These are phyloP conservation scores for Tuber borchii DNA, from an alignment of 495 filamentous ascomycete species.

Conservation along the genomic window DNA sequence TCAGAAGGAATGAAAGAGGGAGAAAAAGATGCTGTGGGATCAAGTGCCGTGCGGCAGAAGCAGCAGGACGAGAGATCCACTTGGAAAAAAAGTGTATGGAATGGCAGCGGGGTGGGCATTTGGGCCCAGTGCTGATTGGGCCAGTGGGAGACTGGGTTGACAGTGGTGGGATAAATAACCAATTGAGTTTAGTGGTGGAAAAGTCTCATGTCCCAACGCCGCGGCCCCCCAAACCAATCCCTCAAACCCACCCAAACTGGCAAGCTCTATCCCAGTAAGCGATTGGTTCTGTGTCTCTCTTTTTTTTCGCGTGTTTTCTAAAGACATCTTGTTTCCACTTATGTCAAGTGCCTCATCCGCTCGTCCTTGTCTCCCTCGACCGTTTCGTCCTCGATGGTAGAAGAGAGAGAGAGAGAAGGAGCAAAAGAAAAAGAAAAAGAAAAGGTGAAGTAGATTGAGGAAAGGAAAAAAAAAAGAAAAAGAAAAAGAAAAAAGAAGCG, in stretches of 20 bases:
- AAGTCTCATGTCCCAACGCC: not conserved
- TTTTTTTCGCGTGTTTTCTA: not conserved
- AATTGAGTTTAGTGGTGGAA: not conserved
- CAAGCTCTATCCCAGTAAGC: not conserved
- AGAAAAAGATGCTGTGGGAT: not conserved
- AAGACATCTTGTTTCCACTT: not conserved
- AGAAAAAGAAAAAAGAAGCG: not conserved
- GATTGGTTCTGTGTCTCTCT: not conserved
- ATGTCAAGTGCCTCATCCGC: not conserved
- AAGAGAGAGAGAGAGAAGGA: not conserved
- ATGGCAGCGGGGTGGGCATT: conserved; percentile 4
- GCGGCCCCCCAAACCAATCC: not conserved
- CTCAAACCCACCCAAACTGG: not conserved
- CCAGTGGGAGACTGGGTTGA: not conserved
- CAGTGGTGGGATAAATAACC: not conserved
- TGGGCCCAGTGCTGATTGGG: not conserved
- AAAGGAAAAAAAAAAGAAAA: not conserved
- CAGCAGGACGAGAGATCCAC: not conserved
- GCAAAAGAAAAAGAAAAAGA: too few species aligned
- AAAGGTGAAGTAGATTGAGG: too few species aligned
- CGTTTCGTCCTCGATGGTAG: not conserved
- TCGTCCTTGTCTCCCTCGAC: not conserved
- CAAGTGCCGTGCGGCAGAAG: conserved; percentile 5
- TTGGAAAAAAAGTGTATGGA: not conserved
- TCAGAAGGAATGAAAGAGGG: not conserved